These are phyloP conservation scores for Ogataea methanolica DNA, from an alignment of 805 yeast species.

Conservation along the genomic window DNA sequence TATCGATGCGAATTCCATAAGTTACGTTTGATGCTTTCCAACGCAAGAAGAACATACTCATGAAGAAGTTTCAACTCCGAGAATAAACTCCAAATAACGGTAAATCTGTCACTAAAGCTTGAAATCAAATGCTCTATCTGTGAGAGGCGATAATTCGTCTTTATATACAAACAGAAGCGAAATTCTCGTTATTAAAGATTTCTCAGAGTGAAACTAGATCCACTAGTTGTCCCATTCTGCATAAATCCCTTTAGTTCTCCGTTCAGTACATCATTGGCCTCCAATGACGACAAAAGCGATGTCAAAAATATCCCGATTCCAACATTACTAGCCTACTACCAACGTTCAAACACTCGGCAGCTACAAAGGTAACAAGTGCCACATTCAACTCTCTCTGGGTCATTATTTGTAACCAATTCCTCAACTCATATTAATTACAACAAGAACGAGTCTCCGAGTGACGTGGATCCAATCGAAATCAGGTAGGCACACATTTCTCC, in stretches of 20 bases:
- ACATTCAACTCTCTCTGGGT: too few relatives aligned
- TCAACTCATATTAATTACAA: too few relatives aligned
- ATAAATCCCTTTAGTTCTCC: too few relatives aligned
- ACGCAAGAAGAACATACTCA: constrained; percentile 19
- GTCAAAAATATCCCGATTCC: too few relatives aligned
- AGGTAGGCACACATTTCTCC: constrained; percentile 38
- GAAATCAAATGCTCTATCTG: constrained; percentile 45
- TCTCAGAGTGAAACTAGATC: neutral
- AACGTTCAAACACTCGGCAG: too few relatives aligned
- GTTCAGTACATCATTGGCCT: too few relatives aligned
- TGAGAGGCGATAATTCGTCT: constrained; percentile 59
- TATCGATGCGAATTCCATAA: neutral
- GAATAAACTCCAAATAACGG: constrained; percentile 52
- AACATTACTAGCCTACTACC: too few relatives aligned
- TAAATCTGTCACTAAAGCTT: constrained; percentile 35
- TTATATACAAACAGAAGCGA: constrained; percentile 53
- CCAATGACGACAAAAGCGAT: too few relatives aligned
- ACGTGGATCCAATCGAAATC: neutral
- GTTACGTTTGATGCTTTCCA: constrained; percentile 5
- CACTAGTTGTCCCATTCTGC: neutral
- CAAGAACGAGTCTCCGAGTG: too few relatives aligned
- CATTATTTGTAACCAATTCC: too few relatives aligned
- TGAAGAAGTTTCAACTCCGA: constrained; percentile 43
- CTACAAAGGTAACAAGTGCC: too few relatives aligned
- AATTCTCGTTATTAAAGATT: constrained; percentile 31